A percentile compares a stretch with the other conserved stretches of the same genome.
These are phyloP conservation scores for Favolaschia claudopus DNA, from an alignment of 768 basidiomycete species.

Conservation along the genomic window DNA sequence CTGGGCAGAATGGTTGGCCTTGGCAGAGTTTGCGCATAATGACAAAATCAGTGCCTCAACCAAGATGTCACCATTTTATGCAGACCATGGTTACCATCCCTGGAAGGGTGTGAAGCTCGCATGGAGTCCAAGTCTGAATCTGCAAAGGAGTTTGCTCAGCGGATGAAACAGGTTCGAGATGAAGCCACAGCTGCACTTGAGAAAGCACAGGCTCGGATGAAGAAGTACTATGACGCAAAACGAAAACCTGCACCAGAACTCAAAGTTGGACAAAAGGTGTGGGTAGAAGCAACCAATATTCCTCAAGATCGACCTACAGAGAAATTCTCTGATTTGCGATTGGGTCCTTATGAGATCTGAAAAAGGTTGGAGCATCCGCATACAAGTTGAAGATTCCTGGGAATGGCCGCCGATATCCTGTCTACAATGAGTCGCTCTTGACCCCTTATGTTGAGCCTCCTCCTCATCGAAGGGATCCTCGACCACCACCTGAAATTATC, in stretches of 20 bases:
- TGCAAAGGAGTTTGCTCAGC: not conserved
- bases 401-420: too few species aligned
- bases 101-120: constrained; percentile 2
- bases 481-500: too few species aligned
- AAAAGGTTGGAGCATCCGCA: too few species aligned
- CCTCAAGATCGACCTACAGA: too few species aligned
- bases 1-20: constrained; percentile 24
- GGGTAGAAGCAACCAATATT: too few species aligned
- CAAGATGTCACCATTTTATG: constrained; percentile 31
- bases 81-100: constrained; percentile 34
- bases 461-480: not conserved
- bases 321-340: too few species aligned
- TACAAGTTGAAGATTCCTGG: too few species aligned
- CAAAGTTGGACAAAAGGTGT: not conserved
- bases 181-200: too few species aligned
- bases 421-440: not conserved
- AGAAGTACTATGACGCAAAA: too few species aligned
- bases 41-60: constrained; percentile 28
- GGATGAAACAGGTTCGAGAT: not conserved
- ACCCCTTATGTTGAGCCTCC: not conserved
- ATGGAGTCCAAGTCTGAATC: not conserved
- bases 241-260: too few species aligned
- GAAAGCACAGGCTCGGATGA: too few species aligned
- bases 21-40: constrained; percentile 37
- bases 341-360: too few species aligned